Base-by-base conservation (phyloP, 768 basidiomycete genomes). In the Russula ochroleuca region DNA sequence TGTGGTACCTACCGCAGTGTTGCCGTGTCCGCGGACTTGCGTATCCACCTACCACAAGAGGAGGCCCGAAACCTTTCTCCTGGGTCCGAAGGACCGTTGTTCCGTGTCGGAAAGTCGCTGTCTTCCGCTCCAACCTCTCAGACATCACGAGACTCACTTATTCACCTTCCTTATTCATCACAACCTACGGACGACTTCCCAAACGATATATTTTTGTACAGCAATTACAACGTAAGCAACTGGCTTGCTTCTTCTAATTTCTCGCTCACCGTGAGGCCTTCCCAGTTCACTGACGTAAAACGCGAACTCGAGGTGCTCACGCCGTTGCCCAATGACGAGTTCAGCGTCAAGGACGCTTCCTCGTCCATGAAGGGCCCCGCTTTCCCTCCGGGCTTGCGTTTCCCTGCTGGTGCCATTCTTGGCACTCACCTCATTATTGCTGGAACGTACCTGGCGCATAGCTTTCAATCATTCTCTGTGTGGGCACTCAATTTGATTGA, bases 1-100 rank as follows among this genome's bases (percentile, higher is more conserved):
- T 94, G 93, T 72, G 96, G 96, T 3, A 95, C 95, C 0, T 98
- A 98, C 74, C 88, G 96, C 59, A 92, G 90, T 68, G 92, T 98
- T 28, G 92, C 93, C 0, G 88, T 95, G 21, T 86, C 91, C 2
- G 85, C 88, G 13, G 78, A 78, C 64, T 79, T 80, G 64, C 79
- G 81, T 50, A 87, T 94, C 53, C 86, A 91, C 37, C 76, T 85
- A 43, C 78, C 87, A 1, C 84, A 87, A 58, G 83, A 87, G 11
- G 88, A 91, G 65, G 68, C 74, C 45, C 77, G 77, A 33, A 72
- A 78, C 7, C 68, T 77, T 19, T 73, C 80, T 13, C 2, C 73
- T 85, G 25, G 86, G 83, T 1, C 80, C 81, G 17, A 78, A 82
- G 15, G 85, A 87, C 13, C 76, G 79, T 31, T 82, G 84, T 52